Evolutionary conservation across 176 grass and related monocot genomes (phyloP).

Genomic region (Tillandsia fasciculata): DNA sequence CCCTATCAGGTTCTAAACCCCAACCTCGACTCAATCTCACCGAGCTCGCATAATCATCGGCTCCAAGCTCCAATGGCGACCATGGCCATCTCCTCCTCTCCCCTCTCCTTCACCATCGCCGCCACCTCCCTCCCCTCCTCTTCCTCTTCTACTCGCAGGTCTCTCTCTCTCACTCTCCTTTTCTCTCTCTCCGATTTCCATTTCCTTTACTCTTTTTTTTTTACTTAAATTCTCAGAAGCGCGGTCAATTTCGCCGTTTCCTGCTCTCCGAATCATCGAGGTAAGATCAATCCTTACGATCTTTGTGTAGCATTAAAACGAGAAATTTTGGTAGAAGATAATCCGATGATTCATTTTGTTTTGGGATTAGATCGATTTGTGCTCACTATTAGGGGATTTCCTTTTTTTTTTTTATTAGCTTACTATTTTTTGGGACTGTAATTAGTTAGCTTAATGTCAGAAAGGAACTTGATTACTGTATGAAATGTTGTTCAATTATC

Average conservation of each 20-base stretch:
- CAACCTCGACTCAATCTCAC: not conserved
- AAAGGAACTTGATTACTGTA: too few relatives aligned
- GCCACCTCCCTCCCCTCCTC: not conserved
- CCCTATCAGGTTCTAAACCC: not conserved
- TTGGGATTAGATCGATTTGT: too few relatives aligned
- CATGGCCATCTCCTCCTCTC: conserved; percentile 29
- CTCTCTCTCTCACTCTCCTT: not conserved
- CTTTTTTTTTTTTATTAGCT: too few relatives aligned
- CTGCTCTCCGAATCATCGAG: conserved; percentile 10
- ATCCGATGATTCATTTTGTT: too few relatives aligned
- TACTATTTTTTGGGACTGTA: too few relatives aligned
- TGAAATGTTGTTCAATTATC: too few relatives aligned
- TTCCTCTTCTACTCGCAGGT: conserved; percentile 2
- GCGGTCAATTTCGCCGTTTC: conserved; percentile 16
- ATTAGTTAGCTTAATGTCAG: too few relatives aligned
- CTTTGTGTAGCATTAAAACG: not conserved
- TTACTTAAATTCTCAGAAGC: not conserved
- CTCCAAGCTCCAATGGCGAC: conserved; percentile 20
- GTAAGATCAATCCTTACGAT: conserved; percentile 11
- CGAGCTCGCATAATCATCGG: not conserved
- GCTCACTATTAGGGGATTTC: too few relatives aligned
- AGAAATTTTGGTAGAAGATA: too few relatives aligned
- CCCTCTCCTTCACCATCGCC: conserved; percentile 18
- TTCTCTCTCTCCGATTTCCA: not conserved
- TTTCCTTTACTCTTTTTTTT: conserved; percentile 5